These are phyloP conservation scores for Gnaphalium uliginosum DNA, from an alignment of 129 eudicot genomes.

Conservation along the genomic window DNA sequence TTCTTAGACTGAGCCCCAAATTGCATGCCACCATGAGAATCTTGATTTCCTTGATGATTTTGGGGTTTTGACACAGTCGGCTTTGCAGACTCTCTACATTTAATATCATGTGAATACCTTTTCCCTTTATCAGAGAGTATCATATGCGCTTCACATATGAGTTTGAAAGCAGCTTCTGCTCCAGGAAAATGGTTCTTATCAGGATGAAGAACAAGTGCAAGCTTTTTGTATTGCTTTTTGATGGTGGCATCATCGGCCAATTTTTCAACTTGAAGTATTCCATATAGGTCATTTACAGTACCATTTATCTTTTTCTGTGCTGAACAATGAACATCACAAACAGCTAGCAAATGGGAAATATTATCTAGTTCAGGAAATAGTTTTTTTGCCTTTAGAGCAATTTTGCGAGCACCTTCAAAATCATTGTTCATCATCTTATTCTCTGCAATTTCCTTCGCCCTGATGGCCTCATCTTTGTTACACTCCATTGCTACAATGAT, in stretches of 20 bases:
- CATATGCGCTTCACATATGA: conserved; percentile 72
- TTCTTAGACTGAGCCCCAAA: conserved; percentile 27
- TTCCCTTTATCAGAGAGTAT: conserved; percentile 65
- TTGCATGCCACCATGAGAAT: conserved; percentile 20
- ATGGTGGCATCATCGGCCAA: conserved; percentile 61
- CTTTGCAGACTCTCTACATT: conserved; percentile 27
- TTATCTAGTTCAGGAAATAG: conserved; percentile 73
- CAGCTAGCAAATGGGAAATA: conserved; percentile 63
- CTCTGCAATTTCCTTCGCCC: conserved; percentile 70
- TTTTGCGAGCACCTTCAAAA: conserved; percentile 70
- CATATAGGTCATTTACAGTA: conserved; percentile 63
- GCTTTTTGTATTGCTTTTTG: conserved; percentile 77
- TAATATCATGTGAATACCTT: conserved; percentile 52
- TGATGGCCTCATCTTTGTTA: conserved; percentile 79
- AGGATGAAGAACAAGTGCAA: conserved; percentile 87
- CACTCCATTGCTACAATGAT: conserved; percentile 61
- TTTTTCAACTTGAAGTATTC: conserved; percentile 74
- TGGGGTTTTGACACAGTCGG: conserved; percentile 35
- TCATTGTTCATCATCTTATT: conserved; percentile 67
- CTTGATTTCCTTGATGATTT: conserved; percentile 31
- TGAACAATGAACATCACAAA: conserved; percentile 86
- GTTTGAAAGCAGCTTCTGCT: conserved; percentile 95
- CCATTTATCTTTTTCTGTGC: conserved; percentile 50
- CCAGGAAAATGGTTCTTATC: conserved; percentile 90
- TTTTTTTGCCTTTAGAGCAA: conserved; percentile 57